A percentile compares a stretch with the other conserved stretches of the same genome.
phyloP scores from a whole-genome alignment of 176 grass and related monocot species.

The Tuctoria greenei region DNA sequence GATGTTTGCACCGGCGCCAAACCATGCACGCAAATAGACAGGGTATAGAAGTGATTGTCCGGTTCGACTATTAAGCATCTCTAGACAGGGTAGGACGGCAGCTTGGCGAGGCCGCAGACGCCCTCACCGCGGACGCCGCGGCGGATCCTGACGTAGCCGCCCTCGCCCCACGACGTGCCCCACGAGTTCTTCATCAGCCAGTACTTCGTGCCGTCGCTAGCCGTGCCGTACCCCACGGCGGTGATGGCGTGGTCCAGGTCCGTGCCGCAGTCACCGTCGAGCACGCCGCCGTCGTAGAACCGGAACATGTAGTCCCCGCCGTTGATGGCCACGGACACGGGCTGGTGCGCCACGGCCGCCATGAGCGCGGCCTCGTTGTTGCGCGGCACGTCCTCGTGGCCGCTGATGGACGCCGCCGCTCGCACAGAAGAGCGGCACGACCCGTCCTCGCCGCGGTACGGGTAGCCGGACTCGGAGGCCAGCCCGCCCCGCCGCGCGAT shows the following conservation, averaged over 20 bases:
- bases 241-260: slow-evolving; percentile 57
- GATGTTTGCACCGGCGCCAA: too few species aligned
- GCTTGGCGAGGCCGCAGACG: slow-evolving; percentile 59
- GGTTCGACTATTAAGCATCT: neutral
- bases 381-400: slow-evolving; percentile 53
- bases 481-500: slow-evolving; percentile 45
- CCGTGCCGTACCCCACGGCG: slow-evolving; percentile 58
- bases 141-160: slow-evolving; percentile 53
- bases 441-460: slow-evolving; percentile 48
- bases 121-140: slow-evolving; percentile 44
- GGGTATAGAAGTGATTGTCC: too few species aligned
- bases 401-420: slow-evolving; percentile 13
- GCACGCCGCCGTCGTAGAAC: slow-evolving; percentile 58
- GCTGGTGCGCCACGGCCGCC: slow-evolving; percentile 54
- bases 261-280: slow-evolving; percentile 45
- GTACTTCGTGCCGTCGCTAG: slow-evolving; percentile 47
- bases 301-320: slow-evolving; percentile 40
- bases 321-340: slow-evolving; percentile 56
- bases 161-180: slow-evolving; percentile 57
- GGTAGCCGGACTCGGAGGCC: slow-evolving; percentile 50
- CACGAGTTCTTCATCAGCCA: slow-evolving; percentile 73
- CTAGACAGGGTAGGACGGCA: slow-evolving; percentile 46
- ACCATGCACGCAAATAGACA: neutral
- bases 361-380: slow-evolving; percentile 49
- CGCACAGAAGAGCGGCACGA: slow-evolving; percentile 7